phyloP scores from a whole-genome alignment of 208 protist genomes.

The Trypanosoma grayi region DNA sequence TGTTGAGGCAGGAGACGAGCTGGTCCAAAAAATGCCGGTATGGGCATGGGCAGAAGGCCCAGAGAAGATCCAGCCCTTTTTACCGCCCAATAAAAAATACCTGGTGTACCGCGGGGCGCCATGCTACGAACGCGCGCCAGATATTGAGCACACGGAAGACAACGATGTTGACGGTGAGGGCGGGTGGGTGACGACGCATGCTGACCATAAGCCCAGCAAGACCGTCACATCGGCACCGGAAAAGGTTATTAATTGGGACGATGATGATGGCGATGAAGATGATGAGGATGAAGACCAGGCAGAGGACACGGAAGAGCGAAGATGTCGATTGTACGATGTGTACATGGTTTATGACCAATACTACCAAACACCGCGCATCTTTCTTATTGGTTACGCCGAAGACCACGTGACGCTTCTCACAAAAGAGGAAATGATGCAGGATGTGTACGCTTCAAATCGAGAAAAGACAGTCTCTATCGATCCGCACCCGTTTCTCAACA shows the following conservation, averaged over 20 bases:
- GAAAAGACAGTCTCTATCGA: conserved; percentile 97
- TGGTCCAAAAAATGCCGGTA: conserved; percentile 94
- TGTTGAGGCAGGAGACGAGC: conserved; percentile 94
- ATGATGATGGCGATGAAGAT: conserved; percentile 38
- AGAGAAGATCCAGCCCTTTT: conserved; percentile 74
- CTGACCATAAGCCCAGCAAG: conserved; percentile 6
- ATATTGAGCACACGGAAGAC: conserved; percentile 3
- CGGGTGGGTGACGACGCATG: conserved; percentile 52
- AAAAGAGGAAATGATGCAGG: conserved; percentile 93
- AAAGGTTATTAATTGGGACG: conserved; percentile 58
- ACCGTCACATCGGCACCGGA: conserved; percentile 22
- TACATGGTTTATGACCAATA: conserved; percentile 98
- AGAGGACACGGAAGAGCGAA: conserved; percentile 7
- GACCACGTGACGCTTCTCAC: conserved; percentile 73
- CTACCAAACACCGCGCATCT: conserved; percentile 95
- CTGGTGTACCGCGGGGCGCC: conserved; percentile 83
- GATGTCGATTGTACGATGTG: conserved; percentile 93
- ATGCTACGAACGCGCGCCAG: conserved; percentile 44
- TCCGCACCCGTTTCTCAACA: conserved; percentile 78
- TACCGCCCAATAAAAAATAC: conserved; percentile 96
- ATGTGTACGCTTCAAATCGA: conserved; percentile 96
- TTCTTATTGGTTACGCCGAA: conserved; percentile 93
- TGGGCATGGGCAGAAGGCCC: conserved; percentile 93
- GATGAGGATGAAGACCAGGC: conserved; percentile 28
- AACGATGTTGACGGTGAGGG: conserved; percentile 32